Base-by-base conservation (phyloP, 257 asterid genomes). In the Mentha longifolia region DNA sequence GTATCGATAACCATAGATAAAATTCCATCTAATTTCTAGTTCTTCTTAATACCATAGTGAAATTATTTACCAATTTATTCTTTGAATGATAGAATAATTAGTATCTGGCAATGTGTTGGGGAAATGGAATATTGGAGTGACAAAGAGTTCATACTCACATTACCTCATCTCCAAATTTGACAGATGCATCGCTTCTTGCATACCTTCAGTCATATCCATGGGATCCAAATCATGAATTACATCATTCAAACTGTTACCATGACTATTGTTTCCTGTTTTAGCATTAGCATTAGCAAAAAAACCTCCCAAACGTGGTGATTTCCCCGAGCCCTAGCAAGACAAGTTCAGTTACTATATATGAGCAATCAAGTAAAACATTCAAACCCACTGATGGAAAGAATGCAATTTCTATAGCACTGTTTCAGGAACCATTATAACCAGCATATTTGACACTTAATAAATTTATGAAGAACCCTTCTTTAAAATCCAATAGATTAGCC, bases 151-250 rank as follows among this genome's bases (percentile, higher is more conserved):
- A 80, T 80, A 83, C 86, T 72, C 88, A 79, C 55, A 64, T 87
- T 92, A 95, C 99, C 99, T 95, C 95, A 88, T 88, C 87, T 95
- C 99, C 88, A 95, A 77, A 82, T 76, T 90, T 10, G 99, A 95
- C 59, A 92, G 90, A 80, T 90, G 97, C 96, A 95, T 87, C 5
- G 99, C 99, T 82, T 95, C 99, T 77, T 95, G 98, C 99, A 95
- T 90, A 76, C 99, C 83, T 61, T 95, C 98, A 30, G 98, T 85
- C 92, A 92, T 85, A 79, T 95, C 99, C 98, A 90, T 87, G 37
- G 93, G 95, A 78, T 95, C 98, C 76, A 86, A 51, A 77, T 90
- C 97, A 67, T 66, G 78, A 69, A 80, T 71, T 22, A 86, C 87
- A 80, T 77, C 80, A 39, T 74, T 79, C 70, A 83, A 77, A 77